phyloP scores from a whole-genome alignment of 2,329 filamentous ascomycete species.

The Pezicula radicicola region DNA sequence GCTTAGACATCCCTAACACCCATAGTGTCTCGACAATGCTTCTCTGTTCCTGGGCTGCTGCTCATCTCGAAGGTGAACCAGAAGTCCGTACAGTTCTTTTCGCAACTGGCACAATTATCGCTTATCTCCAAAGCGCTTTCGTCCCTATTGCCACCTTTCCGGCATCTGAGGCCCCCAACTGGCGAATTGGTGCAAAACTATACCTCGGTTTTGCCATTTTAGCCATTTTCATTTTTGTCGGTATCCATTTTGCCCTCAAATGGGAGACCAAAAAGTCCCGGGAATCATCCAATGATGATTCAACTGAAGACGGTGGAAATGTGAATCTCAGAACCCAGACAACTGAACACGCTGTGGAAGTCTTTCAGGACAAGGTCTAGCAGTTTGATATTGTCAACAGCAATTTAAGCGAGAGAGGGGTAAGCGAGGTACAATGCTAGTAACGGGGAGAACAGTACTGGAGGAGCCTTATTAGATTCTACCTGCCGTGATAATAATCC shows the following conservation, averaged over 20 bases:
- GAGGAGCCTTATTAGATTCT: no score
- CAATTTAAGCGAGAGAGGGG: no score
- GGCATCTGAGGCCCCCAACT: slow-evolving; percentile 2
- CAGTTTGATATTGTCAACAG: no score
- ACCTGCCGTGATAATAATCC: no score
- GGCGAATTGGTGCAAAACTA: background rate
- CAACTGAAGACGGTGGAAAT: background rate
- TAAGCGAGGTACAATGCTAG: no score
- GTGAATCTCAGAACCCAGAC: background rate
- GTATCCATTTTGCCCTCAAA: slow-evolving; percentile 4
- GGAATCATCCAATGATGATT: background rate
- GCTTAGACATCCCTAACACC: background rate
- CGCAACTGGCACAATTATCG: slow-evolving; percentile 4
- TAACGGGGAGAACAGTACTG: no score
- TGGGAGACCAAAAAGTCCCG: background rate
- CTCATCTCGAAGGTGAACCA: slow-evolving; percentile 4
- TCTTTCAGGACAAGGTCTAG: background rate
- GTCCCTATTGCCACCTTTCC: slow-evolving; percentile 5
- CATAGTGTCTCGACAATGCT: slow-evolving; percentile 2
- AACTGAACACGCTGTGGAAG: background rate
- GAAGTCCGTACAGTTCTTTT: slow-evolving; percentile 8
- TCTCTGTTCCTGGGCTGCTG: slow-evolving; percentile 3
- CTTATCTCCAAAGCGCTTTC: slow-evolving; percentile 7
- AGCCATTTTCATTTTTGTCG: slow-evolving; percentile 1
- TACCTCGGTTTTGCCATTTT: background rate